Conservation (phyloP, 179 eudicot species). For the Carnegiea gigantea region DNA sequence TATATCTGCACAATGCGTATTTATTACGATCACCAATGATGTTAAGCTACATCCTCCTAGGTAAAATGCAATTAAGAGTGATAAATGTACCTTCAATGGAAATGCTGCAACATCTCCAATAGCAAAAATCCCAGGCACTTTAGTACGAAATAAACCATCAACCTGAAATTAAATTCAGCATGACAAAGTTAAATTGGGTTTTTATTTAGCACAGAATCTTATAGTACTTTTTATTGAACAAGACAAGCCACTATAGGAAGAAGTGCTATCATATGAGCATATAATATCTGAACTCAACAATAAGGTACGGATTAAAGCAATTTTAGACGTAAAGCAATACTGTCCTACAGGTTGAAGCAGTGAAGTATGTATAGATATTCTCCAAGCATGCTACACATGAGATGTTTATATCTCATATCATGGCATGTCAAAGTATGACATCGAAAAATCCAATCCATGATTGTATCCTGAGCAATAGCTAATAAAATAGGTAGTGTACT, state of each 20-base stretch:
- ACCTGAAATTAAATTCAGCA: constrained; percentile 46
- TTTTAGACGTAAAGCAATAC: neutral
- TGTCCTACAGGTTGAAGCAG: neutral
- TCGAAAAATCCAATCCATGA: constrained; percentile 2
- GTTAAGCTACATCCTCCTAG: neutral
- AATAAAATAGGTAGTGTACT: constrained; percentile 11
- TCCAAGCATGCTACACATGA: neutral
- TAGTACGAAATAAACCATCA: constrained; percentile 84
- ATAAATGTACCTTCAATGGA: constrained; percentile 60
- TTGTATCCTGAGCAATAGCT: neutral
- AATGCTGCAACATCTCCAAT: constrained; percentile 95
- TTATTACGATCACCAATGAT: constrained; percentile 1
- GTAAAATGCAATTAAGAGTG: neutral
- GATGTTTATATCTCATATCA: neutral
- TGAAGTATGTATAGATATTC: neutral
- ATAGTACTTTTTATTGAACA: too few species aligned
- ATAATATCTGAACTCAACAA: neutral
- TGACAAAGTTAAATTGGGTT: neutral
- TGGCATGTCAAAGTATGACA: neutral
- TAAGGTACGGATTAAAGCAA: neutral
- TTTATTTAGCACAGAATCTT: neutral
- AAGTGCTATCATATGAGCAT: neutral
- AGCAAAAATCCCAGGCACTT: constrained; percentile 78
- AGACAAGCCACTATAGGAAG: neutral
- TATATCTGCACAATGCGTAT: constrained; percentile 57